These are phyloP conservation scores for Thermochaetoides dissita DNA, from an alignment of 2,329 filamentous ascomycete genomes.

Conservation along the genomic window DNA sequence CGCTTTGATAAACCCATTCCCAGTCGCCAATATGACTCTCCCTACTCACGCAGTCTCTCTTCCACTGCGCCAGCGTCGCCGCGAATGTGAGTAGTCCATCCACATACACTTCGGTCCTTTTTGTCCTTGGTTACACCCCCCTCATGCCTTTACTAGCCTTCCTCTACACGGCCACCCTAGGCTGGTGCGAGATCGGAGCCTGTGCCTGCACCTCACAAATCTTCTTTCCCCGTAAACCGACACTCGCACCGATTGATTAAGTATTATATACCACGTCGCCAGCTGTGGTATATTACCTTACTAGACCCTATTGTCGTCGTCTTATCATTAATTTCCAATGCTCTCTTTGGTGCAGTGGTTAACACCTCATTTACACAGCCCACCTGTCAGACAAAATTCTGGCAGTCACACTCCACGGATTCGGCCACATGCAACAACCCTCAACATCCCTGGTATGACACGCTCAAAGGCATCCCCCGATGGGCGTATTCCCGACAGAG, in stretches of 20 bases:
- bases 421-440: constrained; percentile 74
- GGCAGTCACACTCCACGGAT: constrained; percentile 64
- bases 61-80: constrained; percentile 47
- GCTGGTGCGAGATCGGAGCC: neutral
- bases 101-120: neutral
- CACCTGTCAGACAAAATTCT: constrained; percentile 58
- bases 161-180: no score
- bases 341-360: neutral
- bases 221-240: no score
- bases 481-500: constrained; percentile 80
- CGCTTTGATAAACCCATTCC: neutral
- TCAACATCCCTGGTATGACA: constrained; percentile 94
- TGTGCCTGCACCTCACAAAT: neutral
- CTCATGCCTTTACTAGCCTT: no score
- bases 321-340: no score
- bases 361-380: constrained; percentile 29
- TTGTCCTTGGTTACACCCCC: no score
- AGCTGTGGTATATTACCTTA: no score
- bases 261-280: no score
- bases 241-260: no score
- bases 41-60: constrained; percentile 40
- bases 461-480: constrained; percentile 91
- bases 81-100: constrained; percentile 37
- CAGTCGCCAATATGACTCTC: constrained; percentile 34
- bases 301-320: no score